Evolutionary conservation across 768 basidiomycete species (phyloP).

Genomic region (Agrocybe pediades): DNA sequence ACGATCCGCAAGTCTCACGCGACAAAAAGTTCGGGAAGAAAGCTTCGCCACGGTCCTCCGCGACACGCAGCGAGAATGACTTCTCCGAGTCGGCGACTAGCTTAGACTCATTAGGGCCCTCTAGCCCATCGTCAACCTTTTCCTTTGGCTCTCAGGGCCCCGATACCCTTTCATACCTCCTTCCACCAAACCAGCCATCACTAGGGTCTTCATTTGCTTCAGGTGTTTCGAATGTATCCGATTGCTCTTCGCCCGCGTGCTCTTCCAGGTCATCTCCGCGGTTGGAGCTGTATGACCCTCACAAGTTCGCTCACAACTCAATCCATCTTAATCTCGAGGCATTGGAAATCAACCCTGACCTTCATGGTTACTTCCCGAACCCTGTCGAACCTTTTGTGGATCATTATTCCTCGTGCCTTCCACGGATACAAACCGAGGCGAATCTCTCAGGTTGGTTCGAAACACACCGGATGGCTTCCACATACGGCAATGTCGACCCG

Average conservation of each 20-base stretch:
- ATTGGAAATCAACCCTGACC: conserved; percentile 27
- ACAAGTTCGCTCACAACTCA: conserved; percentile 24
- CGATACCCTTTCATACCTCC: conserved; percentile 20
- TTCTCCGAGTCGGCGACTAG: conserved; percentile 18
- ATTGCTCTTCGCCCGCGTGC: conserved; percentile 37
- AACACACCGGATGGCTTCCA: conserved; percentile 34
- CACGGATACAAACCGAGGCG: conserved; percentile 23
- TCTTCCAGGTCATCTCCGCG: conserved; percentile 40
- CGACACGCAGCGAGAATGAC: conserved; percentile 16
- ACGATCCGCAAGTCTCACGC: conserved; percentile 45
- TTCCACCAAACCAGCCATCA: conserved; percentile 19
- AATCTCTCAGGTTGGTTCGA: conserved; percentile 37
- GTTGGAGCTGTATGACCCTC: conserved; percentile 38
- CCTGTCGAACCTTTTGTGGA: conserved; percentile 39
- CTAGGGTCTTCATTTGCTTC: conserved; percentile 20
- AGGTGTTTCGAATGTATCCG: conserved; percentile 24
- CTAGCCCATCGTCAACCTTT: conserved; percentile 20
- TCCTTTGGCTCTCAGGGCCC: conserved; percentile 16
- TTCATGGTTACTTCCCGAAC: conserved; percentile 35
- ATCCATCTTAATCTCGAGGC: conserved; percentile 34
- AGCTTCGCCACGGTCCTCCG: conserved; percentile 17
- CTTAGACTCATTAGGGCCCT: conserved; percentile 20
- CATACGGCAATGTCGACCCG: conserved; percentile 28
- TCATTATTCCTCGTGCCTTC: conserved; percentile 32
- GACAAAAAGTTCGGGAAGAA: conserved; percentile 38